Percentiles rank a stretch among this genome's conserved stretches.
Conservation (phyloP, 495 filamentous ascomycete species). For the Podospora australis region DNA sequence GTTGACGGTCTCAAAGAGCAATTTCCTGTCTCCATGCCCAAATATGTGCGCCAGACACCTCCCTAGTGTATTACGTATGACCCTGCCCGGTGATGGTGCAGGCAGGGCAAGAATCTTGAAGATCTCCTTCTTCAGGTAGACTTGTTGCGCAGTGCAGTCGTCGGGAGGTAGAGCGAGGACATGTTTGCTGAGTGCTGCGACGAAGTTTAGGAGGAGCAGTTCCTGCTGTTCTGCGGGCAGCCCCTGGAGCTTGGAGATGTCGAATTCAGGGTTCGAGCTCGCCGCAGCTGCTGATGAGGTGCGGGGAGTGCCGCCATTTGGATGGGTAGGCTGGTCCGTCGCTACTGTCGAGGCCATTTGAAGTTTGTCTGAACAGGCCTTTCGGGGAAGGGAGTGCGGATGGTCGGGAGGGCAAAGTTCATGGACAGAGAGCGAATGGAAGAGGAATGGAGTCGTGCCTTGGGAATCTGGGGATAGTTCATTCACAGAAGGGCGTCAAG, state of each 20-base stretch:
- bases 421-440: too few species aligned
- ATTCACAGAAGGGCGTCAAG: too few species aligned
- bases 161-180: constrained; percentile 66
- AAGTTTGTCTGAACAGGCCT: background rate
- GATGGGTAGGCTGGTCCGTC: constrained; percentile 19
- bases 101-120: constrained; percentile 85
- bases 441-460: too few species aligned
- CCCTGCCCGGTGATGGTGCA: constrained; percentile 76
- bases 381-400: background rate
- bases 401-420: too few species aligned
- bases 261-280: constrained; percentile 58
- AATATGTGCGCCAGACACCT: constrained; percentile 79
- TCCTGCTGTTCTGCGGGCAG: constrained; percentile 95
- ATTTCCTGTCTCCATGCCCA: constrained; percentile 79
- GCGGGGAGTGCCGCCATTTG: constrained; percentile 19
- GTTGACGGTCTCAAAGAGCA: constrained; percentile 89
- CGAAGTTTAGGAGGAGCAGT: constrained; percentile 84
- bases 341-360: constrained; percentile 15
- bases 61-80: constrained; percentile 83
- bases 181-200: constrained; percentile 74
- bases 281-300: constrained; percentile 27
- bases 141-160: constrained; percentile 78
- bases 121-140: constrained; percentile 81
- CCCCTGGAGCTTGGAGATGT: constrained; percentile 78
- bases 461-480: too few species aligned